Base-by-base conservation (phyloP, 331 rosid genomes). In the Malus hybrid region DNA sequence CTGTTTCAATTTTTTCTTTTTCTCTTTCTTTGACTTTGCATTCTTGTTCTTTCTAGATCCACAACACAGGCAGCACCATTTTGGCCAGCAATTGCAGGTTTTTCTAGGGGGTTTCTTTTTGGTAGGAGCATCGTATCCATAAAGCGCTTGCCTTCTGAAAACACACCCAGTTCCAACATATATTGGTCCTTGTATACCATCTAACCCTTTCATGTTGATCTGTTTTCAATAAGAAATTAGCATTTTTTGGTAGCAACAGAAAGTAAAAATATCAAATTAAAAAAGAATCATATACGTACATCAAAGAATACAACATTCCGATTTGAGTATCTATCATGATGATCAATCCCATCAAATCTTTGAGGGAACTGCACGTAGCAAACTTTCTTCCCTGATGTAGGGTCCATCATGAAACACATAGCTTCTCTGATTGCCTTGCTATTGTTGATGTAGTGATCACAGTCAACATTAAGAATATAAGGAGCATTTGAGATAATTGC, bases 361-460 rank as follows among this genome's bases (percentile, higher is more conserved):
- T 95, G 98, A 57, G 99, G 99, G 79, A 95, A 95, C 77, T 95
- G 99, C 82, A 95, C 99, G 61, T 92, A 95, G 79, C 99, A 92
- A 68, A 95, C 76, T 84, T 89, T 95, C 87, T 88, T 95, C 83
- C 99, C 99, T 22, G 85, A 78, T 67, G 89, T 89, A 76, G 97
- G 99, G 83, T 95, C 99, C 99, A 95, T 95, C 98, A 95, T 90
- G 85, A 95, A 95, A 83, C 99, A 95, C 99, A 95, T 95, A 34
- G 98, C 91, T 86, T 95, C 97, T 82, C 99, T 78, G 71, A 95
- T 91, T 15, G 99, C 99, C 88, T 92, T 95, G 83, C 98, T 95
- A 77, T 95, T 95, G 89, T 95, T 95, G 65, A 95, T 90, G 82
- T 95, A 95, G 88, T 95, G 98, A 86, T 95, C 99, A 85, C 99